Base-by-base conservation (phyloP, 768 basidiomycete genomes). In the Collybia sordida region DNA sequence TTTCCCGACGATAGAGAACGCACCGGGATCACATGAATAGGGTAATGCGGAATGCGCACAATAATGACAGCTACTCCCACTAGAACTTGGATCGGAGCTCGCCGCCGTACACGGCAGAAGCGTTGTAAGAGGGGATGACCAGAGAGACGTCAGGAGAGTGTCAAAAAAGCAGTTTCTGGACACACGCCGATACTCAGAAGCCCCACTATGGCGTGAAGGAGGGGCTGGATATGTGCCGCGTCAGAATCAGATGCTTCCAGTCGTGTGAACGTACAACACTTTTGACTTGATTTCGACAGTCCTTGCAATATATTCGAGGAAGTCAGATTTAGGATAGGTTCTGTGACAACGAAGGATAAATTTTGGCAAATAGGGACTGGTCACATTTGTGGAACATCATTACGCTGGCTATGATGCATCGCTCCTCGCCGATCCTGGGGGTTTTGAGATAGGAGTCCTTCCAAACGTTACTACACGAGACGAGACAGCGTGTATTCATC, bases 61-160 rank as follows among this genome's bases (percentile, higher is more conserved):
- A 22, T 28, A 35, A 38, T 38, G 23, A 27, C 35, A 5, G 4
- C 12, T 35, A 31, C 34, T 19, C 23, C 17, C 27, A 22, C 12
- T 24, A 19, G 5, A 18, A 19, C 34, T 17, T 2, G 12, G 15
- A 15, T 21, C 22, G 35, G 36, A 31, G 12, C 14, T 40, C 6
- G 43, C 19, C 23, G n/a, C 21, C 41, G 53, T 22, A 28, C 15
- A 45, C 34, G 53, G 49, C 22, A 54, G 53, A 21, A 50, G 49
- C 3, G 49, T 49, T 54, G 22, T 39, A 22, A 9, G 18, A 36
- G 37, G 23, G 46, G 28, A 36, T 23, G 19, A 15, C 24, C 21
- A 36, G 23, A 41, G 21, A 17, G 31, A 12, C 11, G 25, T 36
- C 40, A 35, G n/a, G 0, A 25, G 18, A 23, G n/a, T 19, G 22